phyloP scores from a whole-genome alignment of 345 rosid species.

The Odontarrhena argentea region DNA sequence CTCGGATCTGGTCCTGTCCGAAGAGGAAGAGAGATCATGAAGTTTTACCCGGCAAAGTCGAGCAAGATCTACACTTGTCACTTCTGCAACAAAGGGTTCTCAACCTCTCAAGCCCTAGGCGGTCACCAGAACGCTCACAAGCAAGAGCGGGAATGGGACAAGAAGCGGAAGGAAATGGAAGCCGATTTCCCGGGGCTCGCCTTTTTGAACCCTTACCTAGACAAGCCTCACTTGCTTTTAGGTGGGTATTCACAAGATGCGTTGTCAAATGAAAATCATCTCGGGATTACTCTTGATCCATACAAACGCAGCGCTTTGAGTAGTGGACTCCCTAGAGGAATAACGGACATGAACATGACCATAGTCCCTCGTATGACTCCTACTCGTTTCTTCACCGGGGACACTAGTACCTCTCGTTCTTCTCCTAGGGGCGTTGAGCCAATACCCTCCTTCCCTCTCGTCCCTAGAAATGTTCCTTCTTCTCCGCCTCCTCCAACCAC shows the following conservation, averaged over 20 bases:
- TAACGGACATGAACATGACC: slow-evolving; percentile 13
- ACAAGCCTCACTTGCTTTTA: slow-evolving; percentile 37
- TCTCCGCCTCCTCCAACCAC: slow-evolving; percentile 25
- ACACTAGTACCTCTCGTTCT: slow-evolving; percentile 19
- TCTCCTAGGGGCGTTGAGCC: background rate
- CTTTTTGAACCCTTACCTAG: slow-evolving; percentile 25
- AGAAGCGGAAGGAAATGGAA: slow-evolving; percentile 38
- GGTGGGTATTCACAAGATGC: slow-evolving; percentile 42
- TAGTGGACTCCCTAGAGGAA: slow-evolving; percentile 11
- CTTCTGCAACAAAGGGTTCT: slow-evolving; percentile 46
- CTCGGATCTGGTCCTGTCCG: slow-evolving; percentile 20
- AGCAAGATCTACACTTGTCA: slow-evolving; percentile 32
- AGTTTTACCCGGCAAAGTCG: slow-evolving; percentile 31
- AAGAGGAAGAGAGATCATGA: slow-evolving; percentile 36
- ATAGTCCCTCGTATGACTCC: slow-evolving; percentile 28
- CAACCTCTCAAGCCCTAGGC: slow-evolving; percentile 88
- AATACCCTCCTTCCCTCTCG: background rate
- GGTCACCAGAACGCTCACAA: slow-evolving; percentile 98
- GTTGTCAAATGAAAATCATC: slow-evolving; percentile 41
- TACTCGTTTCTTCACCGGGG: slow-evolving; percentile 29
- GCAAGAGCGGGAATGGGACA: slow-evolving; percentile 63
- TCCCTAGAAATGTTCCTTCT: slow-evolving; percentile 17
- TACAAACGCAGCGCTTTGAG: slow-evolving; percentile 25
- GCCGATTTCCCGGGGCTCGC: slow-evolving; percentile 3
- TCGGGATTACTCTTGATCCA: slow-evolving; percentile 38